These are phyloP conservation scores for Ogataea degrootiae DNA, from an alignment of 805 yeast species.

Conservation along the genomic window DNA sequence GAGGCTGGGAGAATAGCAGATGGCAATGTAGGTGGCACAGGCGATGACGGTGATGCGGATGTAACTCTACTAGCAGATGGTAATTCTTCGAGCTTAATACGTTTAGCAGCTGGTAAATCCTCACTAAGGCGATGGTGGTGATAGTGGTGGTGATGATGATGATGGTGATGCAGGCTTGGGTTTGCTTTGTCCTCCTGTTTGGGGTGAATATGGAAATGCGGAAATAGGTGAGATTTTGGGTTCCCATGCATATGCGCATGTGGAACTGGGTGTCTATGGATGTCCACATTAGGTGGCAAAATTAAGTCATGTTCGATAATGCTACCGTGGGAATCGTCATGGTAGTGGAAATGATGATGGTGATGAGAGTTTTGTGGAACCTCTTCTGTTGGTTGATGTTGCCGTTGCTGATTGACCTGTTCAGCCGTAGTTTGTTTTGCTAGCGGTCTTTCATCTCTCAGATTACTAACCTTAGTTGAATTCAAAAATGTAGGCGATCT, in stretches of 20 bases:
- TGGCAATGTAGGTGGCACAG: slow-evolving; percentile 33
- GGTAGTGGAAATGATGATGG: slow-evolving; percentile 29
- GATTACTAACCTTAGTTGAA: not conserved
- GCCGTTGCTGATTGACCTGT: slow-evolving; percentile 7
- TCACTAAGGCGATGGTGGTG: slow-evolving; percentile 3
- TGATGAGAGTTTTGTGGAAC: slow-evolving; percentile 7
- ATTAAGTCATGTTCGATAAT: slow-evolving; percentile 25
- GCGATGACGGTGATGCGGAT: slow-evolving; percentile 16
- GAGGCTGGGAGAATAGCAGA: slow-evolving; percentile 1
- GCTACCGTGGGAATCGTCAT: slow-evolving; percentile 23
- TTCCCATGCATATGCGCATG: slow-evolving; percentile 11
- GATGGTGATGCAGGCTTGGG: slow-evolving; percentile 7
- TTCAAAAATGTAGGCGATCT: not conserved
- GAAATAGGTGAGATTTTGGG: too few species aligned
- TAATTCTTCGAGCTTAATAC: not conserved
- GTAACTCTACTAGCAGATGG: not conserved
- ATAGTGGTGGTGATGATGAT: slow-evolving; percentile 10
- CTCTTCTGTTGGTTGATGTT: slow-evolving; percentile 4
- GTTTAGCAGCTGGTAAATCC: slow-evolving; percentile 12
- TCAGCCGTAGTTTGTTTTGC: not conserved
- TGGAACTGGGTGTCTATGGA: slow-evolving; percentile 9
- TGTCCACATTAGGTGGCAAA: slow-evolving; percentile 16
- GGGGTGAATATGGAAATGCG: too few species aligned
- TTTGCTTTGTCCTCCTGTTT: not conserved
- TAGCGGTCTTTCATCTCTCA: not conserved